Evolutionary conservation across 768 basidiomycete species (phyloP), one percentile per base, ranked within the genome.

Genomic region (Panellus pusillus): DNA sequence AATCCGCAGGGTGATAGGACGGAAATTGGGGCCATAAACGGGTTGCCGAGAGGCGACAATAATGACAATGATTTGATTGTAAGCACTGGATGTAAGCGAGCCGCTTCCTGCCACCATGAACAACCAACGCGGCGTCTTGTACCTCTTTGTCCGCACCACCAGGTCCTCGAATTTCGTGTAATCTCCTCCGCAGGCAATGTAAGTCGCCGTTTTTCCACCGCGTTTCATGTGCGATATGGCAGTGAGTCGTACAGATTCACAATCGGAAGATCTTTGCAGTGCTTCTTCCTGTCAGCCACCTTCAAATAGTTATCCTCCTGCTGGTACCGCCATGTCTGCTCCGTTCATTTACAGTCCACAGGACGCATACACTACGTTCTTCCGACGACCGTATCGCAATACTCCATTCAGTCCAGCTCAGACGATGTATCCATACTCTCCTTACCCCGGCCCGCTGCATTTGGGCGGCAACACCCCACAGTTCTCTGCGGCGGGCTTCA

Each of bases 371-470:
- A 63, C 66, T 49, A 67, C 63, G 50, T 60, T 65, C 65, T 59
- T 70, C 68, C 50, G 67, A 61, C 24, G 19, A 14, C 29, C 50
- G n/a, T 60, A 4, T 17, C 27, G 28, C 15, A 44, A 15, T 40
- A 77, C 78, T 0, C 77, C 79, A 1, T 80, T 80, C 59, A 70
- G 76, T 38, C 79, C 78, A 3, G 66, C 69, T 24, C 55, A 71
- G 31, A 52, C 69, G 6, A 66, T 77, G 6, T 73, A 61, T 50
- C 68, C 71, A 3, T 55, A 66, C 15, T 79, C 78, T 8, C 78
- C 78, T 4, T 71, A 64, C 35, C 53, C 60, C 8, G 56, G 35
- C 14, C 52, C 47, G 5, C 6, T 15, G 8, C 17, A 20, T 13
- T 42, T 47, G 20, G 41, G 24, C 8, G 52, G 65, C 29, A 40